These are phyloP conservation scores for Lepidium campestre DNA, from an alignment of 441 rosid species.

Conservation along the genomic window DNA sequence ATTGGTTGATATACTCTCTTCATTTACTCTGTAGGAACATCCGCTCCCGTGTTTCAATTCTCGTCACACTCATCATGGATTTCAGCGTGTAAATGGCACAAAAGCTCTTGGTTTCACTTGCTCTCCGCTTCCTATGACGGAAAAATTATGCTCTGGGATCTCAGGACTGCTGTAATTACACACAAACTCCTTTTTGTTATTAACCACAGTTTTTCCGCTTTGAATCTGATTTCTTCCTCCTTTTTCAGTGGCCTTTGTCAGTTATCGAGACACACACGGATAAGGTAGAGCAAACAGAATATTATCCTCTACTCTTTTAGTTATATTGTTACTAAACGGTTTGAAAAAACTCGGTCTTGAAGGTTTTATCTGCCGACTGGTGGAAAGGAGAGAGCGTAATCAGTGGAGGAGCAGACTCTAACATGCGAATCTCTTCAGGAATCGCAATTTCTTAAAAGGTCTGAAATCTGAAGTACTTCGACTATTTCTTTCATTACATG, in stretches of 20 bases:
- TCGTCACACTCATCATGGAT: constrained; percentile 92
- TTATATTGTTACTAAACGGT: background rate
- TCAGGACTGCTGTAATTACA: constrained; percentile 83
- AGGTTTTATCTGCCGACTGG: constrained; percentile 96
- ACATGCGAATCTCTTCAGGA: constrained; percentile 69
- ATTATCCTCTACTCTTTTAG: background rate
- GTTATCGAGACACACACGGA: constrained; percentile 75
- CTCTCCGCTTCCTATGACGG: constrained; percentile 95
- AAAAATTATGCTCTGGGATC: constrained; percentile 97
- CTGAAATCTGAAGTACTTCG: background rate
- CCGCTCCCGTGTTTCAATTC: constrained; percentile 82
- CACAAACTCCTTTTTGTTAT: background rate
- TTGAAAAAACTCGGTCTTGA: background rate
- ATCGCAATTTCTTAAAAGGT: constrained; percentile 55
- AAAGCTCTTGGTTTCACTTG: constrained; percentile 70
- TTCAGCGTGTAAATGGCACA: constrained; percentile 93
- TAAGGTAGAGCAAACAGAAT: constrained; percentile 45
- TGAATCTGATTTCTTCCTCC: constrained; percentile 13
- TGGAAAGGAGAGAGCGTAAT: constrained; percentile 76
- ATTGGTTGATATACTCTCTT: background rate
- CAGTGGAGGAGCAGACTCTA: constrained; percentile 89
- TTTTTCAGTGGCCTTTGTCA: constrained; percentile 90
- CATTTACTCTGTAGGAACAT: constrained; percentile 55
- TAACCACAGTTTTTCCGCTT: background rate
- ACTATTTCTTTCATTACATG: background rate